Conservation (phyloP, 352 stramenopile species). For the Phytophthora sansomeana region DNA sequence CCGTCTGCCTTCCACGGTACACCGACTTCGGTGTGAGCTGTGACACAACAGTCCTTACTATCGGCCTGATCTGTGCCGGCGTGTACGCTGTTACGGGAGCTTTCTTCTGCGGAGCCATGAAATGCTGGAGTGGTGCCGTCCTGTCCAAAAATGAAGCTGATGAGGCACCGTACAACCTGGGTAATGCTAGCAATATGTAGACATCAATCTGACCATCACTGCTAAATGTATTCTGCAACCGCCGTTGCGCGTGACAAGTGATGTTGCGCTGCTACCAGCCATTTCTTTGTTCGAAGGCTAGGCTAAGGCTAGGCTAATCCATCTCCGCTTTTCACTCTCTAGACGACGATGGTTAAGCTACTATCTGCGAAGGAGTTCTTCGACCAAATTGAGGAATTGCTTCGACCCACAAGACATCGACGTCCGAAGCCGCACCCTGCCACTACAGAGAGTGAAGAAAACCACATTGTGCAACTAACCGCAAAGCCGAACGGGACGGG, state of each 20-base stretch:
- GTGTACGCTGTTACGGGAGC: constrained; percentile 43
- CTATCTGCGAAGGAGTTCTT: constrained; percentile 57
- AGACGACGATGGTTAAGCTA: constrained; percentile 37
- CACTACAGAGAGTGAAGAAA: neutral
- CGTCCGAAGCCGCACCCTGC: constrained; percentile 11
- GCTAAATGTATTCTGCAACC: neutral
- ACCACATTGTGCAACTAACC: constrained; percentile 7
- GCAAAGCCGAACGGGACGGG: constrained; percentile 25
- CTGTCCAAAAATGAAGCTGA: neutral
- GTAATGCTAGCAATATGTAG: constrained; percentile 6
- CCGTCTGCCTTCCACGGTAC: constrained; percentile 55
- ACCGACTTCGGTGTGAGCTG: constrained; percentile 64
- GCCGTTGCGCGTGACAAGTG: neutral
- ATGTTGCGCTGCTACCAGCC: neutral
- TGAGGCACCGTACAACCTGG: constrained; percentile 9
- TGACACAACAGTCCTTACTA: constrained; percentile 43
- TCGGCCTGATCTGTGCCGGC: constrained; percentile 45
- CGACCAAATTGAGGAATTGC: constrained; percentile 48
- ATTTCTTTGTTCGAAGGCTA: constrained; percentile 27
- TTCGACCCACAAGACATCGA: constrained; percentile 27
- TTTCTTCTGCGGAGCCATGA: constrained; percentile 38
- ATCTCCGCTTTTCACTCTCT: constrained; percentile 23
- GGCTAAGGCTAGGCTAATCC: constrained; percentile 12
- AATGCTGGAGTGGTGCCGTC: neutral
- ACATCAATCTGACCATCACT: constrained; percentile 17